A percentile compares a stretch with the other conserved stretches of the same genome.
Evolutionary conservation across 2,329 filamentous ascomycete genomes (phyloP).

Genomic region (Talaromyces sp.): DNA sequence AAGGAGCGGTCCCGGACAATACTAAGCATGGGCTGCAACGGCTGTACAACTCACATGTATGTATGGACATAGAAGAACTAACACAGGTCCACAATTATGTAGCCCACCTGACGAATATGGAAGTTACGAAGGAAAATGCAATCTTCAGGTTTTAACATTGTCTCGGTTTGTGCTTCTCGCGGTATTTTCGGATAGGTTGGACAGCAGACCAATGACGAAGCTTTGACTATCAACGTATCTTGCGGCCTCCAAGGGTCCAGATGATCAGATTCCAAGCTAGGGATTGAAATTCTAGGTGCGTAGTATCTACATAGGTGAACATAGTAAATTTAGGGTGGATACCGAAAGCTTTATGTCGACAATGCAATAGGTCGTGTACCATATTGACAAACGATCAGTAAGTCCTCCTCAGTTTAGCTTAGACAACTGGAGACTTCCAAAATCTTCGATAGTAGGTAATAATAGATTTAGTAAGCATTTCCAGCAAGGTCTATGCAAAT

Average conservation of each 20-base stretch:
- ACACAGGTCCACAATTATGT: neutral
- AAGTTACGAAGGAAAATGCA: neutral
- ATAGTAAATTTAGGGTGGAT: neutral
- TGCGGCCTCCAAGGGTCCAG: neutral
- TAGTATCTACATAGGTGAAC: neutral
- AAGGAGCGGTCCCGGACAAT: constrained; percentile 4
- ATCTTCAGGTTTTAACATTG: neutral
- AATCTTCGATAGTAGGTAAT: too few species aligned
- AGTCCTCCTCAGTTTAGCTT: too few species aligned
- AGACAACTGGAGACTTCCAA: too few species aligned
- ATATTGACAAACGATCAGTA: too few species aligned
- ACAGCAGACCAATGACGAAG: neutral
- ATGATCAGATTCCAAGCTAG: neutral
- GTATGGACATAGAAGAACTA: neutral
- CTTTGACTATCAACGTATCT: neutral
- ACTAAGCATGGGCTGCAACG: neutral
- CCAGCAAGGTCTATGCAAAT: too few species aligned
- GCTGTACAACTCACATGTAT: neutral
- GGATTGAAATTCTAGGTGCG: neutral
- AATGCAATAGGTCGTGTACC: neutral
- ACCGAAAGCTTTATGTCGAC: neutral
- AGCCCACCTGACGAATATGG: neutral
- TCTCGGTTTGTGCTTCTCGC: neutral
- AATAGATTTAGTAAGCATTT: too few species aligned
- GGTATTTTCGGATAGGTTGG: neutral